A percentile compares a stretch with the other conserved stretches of the same genome.
Evolutionary conservation across 2,329 filamentous ascomycete genomes (phyloP).

Genomic region (Alternaria triticina): DNA sequence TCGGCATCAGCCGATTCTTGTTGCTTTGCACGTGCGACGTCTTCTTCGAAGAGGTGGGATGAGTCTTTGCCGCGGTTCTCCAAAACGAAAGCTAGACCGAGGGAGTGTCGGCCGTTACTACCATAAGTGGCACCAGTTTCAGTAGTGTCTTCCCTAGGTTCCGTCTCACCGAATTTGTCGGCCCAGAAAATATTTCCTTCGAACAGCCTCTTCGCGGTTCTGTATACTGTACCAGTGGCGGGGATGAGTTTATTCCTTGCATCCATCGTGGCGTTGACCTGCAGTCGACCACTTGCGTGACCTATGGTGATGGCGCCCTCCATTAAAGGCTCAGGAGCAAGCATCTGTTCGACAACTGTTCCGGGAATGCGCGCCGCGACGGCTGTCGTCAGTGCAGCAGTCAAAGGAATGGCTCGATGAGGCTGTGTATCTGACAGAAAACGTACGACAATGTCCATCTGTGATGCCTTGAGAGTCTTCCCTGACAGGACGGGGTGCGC

Average conservation of each 20-base stretch:
- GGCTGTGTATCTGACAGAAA: slow-evolving; percentile 54
- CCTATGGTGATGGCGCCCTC: slow-evolving; percentile 47
- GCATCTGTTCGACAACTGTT: slow-evolving; percentile 43
- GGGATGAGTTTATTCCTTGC: slow-evolving; percentile 28
- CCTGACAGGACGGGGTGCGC: slow-evolving; percentile 50
- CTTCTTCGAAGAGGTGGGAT: slow-evolving; percentile 15
- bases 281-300: slow-evolving; percentile 48
- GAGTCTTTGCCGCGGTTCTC: slow-evolving; percentile 19
- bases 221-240: slow-evolving; percentile 41
- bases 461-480: slow-evolving; percentile 38
- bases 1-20: neutral
- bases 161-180: slow-evolving; percentile 3
- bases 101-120: slow-evolving; percentile 20
- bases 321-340: slow-evolving; percentile 33
- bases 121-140: slow-evolving; percentile 2
- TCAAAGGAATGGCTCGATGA: slow-evolving; percentile 53
- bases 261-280: slow-evolving; percentile 44
- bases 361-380: slow-evolving; percentile 48
- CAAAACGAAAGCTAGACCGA: slow-evolving; percentile 28
- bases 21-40: neutral
- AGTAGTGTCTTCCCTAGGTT: neutral
- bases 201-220: slow-evolving; percentile 48
- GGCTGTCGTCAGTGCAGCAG: slow-evolving; percentile 52
- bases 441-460: slow-evolving; percentile 51
- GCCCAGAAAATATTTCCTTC: slow-evolving; percentile 42